phyloP scores from a whole-genome alignment of 768 basidiomycete genomes.

The Lentinula sp. region DNA sequence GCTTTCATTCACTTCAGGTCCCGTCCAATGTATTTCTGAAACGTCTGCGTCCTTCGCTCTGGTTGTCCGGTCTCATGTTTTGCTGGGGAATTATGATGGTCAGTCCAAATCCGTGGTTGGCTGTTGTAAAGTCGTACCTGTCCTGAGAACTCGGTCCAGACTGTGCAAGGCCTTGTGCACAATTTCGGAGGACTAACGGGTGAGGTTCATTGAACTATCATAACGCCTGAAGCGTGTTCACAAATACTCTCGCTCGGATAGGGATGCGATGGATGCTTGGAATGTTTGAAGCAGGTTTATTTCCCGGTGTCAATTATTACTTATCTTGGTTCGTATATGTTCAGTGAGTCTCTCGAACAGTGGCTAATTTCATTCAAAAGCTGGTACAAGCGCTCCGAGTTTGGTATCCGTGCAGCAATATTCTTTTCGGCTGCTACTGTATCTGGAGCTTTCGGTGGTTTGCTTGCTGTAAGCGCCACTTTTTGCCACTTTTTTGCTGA shows the following conservation, averaged over 20 bases:
- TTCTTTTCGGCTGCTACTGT: slow-evolving; percentile 79
- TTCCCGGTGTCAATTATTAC: slow-evolving; percentile 63
- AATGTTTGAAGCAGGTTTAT: slow-evolving; percentile 67
- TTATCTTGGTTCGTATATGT: slow-evolving; percentile 54
- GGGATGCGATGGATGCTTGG: slow-evolving; percentile 71
- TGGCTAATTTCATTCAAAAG: slow-evolving; percentile 13
- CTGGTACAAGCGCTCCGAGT: slow-evolving; percentile 67
- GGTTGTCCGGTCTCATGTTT: slow-evolving; percentile 71
- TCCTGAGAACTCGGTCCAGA: slow-evolving; percentile 33
- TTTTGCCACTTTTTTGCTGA: slow-evolving; percentile 20
- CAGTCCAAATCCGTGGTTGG: neutral
- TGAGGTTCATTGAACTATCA: slow-evolving; percentile 19
- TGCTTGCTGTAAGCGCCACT: slow-evolving; percentile 59
- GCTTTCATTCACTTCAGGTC: slow-evolving; percentile 27
- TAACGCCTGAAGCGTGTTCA: neutral
- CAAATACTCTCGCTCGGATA: slow-evolving; percentile 15
- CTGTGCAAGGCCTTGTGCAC: slow-evolving; percentile 64
- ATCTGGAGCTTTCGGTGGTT: slow-evolving; percentile 77
- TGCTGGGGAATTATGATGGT: slow-evolving; percentile 78
- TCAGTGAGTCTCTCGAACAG: neutral
- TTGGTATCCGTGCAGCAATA: slow-evolving; percentile 59
- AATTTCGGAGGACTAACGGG: slow-evolving; percentile 67
- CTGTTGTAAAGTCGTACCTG: neutral
- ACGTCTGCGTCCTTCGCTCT: slow-evolving; percentile 68
- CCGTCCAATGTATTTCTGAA: slow-evolving; percentile 73